Conservation (phyloP, 257 asterid genomes). For the Primulina eburnea region DNA sequence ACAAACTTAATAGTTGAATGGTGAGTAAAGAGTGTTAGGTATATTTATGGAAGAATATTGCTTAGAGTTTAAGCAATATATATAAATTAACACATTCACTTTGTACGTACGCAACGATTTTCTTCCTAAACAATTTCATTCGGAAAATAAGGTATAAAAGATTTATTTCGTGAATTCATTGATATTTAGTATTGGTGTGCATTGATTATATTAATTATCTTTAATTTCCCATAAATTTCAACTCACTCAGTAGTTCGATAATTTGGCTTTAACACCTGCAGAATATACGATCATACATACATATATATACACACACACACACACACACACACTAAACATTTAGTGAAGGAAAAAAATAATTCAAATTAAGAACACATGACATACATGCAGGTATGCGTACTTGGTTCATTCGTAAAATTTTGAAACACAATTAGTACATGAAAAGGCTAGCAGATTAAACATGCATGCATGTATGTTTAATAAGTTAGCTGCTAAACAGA, state of each 20-base stretch:
- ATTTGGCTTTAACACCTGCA: too few relatives aligned
- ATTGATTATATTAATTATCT: too few relatives aligned
- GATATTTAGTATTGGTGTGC: too few relatives aligned
- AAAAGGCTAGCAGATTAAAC: background rate
- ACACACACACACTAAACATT: too few relatives aligned
- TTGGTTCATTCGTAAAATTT: constrained; percentile 11
- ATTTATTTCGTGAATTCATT: background rate
- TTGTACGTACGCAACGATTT: too few relatives aligned
- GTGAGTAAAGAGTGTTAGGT: background rate
- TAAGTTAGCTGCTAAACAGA: background rate
- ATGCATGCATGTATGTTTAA: background rate
- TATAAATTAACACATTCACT: too few relatives aligned
- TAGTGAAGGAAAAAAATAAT: background rate
- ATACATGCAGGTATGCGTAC: constrained; percentile 17
- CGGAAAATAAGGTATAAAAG: background rate
- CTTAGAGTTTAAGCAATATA: too few relatives aligned
- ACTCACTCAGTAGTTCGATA: too few relatives aligned
- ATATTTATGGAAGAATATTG: background rate
- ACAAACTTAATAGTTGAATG: too few relatives aligned
- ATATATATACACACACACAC: too few relatives aligned
- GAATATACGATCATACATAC: too few relatives aligned
- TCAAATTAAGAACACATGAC: background rate
- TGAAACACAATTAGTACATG: background rate
- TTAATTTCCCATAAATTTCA: too few relatives aligned
- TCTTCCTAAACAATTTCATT: background rate